phyloP scores from a whole-genome alignment of 2,329 filamentous ascomycete species.

The Stachybotrys chartarum region DNA sequence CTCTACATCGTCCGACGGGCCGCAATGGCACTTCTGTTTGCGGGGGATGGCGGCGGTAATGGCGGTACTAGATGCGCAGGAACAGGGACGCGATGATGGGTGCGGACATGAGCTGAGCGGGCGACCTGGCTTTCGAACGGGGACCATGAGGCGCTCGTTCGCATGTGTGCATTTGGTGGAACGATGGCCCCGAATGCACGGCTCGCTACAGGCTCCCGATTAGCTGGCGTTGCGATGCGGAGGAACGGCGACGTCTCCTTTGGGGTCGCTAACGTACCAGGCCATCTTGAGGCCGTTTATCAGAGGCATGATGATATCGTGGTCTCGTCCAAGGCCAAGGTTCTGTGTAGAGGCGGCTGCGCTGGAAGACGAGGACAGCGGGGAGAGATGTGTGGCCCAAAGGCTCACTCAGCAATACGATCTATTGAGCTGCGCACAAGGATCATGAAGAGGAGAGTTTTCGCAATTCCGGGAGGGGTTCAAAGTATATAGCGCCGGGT shows the following conservation, averaged over 20 bases:
- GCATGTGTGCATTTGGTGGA: slow-evolving; percentile 68
- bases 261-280: slow-evolving; percentile 46
- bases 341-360: neutral
- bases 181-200: slow-evolving; percentile 69
- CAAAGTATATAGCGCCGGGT: no score
- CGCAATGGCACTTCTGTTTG: slow-evolving; percentile 49
- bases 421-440: no score
- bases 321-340: neutral
- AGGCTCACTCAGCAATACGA: no score
- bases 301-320: slow-evolving; percentile 48
- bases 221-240: neutral
- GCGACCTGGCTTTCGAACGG: slow-evolving; percentile 64
- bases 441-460: no score
- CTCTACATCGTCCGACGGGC: slow-evolving; percentile 21
- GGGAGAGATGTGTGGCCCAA: no score
- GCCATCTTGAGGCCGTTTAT: slow-evolving; percentile 68
- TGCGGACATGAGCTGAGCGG: slow-evolving; percentile 65
- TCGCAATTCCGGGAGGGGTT: no score
- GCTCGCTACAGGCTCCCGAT: slow-evolving; percentile 42
- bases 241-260: neutral
- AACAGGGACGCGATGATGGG: slow-evolving; percentile 52
- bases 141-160: slow-evolving; percentile 60
- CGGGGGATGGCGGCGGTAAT: slow-evolving; percentile 59
- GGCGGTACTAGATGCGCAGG: slow-evolving; percentile 37
- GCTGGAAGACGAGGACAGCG: neutral